phyloP scores from a whole-genome alignment of 2,329 filamentous ascomycete species.

The Seiridium cupressi region DNA sequence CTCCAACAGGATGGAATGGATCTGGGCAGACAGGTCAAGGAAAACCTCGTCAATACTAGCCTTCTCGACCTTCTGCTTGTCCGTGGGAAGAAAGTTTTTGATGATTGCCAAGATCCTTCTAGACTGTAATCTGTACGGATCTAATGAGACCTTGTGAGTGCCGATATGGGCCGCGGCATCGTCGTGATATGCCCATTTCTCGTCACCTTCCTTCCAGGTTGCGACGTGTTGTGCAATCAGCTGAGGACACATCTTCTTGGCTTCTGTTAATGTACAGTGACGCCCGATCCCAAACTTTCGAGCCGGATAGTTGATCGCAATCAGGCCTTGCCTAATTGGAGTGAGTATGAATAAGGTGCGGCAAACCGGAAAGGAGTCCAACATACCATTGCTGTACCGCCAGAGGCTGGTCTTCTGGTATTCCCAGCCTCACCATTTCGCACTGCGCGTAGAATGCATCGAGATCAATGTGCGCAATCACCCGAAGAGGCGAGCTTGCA shows the following conservation, averaged over 20 bases:
- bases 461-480: conserved; percentile 89
- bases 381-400: conserved; percentile 87
- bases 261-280: conserved; percentile 77
- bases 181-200: conserved; percentile 85
- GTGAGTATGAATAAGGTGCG: conserved; percentile 9
- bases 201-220: conserved; percentile 90
- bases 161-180: conserved; percentile 77
- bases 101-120: conserved; percentile 78
- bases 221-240: conserved; percentile 90
- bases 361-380: not conserved
- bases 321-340: conserved; percentile 72
- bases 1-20: conserved; percentile 72
- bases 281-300: conserved; percentile 76
- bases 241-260: conserved; percentile 80
- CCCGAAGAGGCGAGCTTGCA: conserved; percentile 74
- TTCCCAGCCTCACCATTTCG: conserved; percentile 82
- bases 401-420: conserved; percentile 73
- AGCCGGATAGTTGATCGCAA: conserved; percentile 94
- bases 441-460: conserved; percentile 98
- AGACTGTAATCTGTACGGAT: conserved; percentile 85
- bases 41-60: conserved; percentile 96
- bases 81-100: conserved; percentile 66
- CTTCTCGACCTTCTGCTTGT: conserved; percentile 79
- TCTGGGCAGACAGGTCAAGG: conserved; percentile 81
- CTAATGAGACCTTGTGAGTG: conserved; percentile 90